Percentiles rank a stretch among this genome's conserved stretches.
These are phyloP conservation scores for Grigorovia humatica DNA, from an alignment of 805 yeast genomes.

Conservation along the genomic window DNA sequence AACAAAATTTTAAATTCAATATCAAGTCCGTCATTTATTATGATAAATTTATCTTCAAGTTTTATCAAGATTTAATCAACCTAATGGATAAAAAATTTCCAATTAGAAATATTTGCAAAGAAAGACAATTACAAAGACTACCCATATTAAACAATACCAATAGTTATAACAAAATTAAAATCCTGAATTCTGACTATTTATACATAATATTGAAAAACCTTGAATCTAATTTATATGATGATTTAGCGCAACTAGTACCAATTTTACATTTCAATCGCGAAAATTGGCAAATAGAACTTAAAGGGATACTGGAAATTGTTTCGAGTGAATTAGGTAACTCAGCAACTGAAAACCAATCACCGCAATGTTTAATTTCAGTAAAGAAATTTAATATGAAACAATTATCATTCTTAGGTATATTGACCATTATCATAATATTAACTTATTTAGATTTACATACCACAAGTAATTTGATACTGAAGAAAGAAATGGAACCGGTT, in stretches of 20 bases:
- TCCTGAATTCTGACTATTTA: not conserved
- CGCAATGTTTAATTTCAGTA: no score
- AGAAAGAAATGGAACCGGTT: constrained; percentile 2
- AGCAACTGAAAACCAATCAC: not conserved
- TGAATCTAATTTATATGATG: not conserved
- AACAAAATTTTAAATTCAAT: constrained; percentile 13
- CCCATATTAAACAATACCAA: not conserved
- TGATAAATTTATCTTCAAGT: constrained; percentile 14
- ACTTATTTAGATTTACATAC: not conserved
- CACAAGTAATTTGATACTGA: no score
- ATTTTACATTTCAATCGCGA: not conserved
- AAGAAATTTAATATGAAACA: not conserved
- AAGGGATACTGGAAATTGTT: not conserved
- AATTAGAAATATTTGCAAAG: constrained; percentile 2
- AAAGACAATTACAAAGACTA: constrained; percentile 4
- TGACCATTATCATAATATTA: constrained; percentile 5
- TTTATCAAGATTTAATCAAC: constrained; percentile 11
- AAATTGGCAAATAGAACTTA: not conserved
- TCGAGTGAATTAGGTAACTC: not conserved
- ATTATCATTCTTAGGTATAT: not conserved
- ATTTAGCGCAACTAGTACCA: constrained; percentile 7
- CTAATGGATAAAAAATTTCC: constrained; percentile 9
- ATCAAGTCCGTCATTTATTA: constrained; percentile 10
- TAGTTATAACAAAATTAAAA: not conserved
- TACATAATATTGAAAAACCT: not conserved